Conservation (phyloP, 129 eudicot genomes). For the Tagetes erecta region DNA sequence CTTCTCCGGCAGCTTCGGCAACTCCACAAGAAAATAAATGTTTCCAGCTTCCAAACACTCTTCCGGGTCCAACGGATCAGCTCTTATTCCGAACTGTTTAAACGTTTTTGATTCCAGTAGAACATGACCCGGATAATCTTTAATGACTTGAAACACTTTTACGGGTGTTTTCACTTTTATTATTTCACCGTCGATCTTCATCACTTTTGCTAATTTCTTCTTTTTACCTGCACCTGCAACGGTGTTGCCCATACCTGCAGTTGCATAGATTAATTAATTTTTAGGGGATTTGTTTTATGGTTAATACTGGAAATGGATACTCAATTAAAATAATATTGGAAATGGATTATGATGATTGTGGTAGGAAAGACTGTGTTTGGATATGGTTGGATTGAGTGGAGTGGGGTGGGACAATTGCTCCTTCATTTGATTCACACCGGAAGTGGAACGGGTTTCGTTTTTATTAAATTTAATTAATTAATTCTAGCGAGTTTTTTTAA, state of each 20-base stretch:
- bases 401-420: slow-evolving; percentile 37
- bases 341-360: slow-evolving; percentile 20
- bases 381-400: slow-evolving; percentile 28
- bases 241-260: slow-evolving; percentile 66
- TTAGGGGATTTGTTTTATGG: slow-evolving; percentile 23
- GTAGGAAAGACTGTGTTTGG: slow-evolving; percentile 22
- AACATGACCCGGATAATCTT: slow-evolving; percentile 59
- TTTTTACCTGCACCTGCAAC: slow-evolving; percentile 36
- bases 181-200: slow-evolving; percentile 72
- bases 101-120: slow-evolving; percentile 56
- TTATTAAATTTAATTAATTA: background rate
- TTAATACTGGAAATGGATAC: slow-evolving; percentile 16
- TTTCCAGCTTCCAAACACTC: slow-evolving; percentile 45
- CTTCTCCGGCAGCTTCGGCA: background rate
- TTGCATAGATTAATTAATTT: background rate
- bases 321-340: slow-evolving; percentile 8
- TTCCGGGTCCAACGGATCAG: slow-evolving; percentile 47
- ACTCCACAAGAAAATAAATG: slow-evolving; percentile 62
- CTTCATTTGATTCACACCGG: slow-evolving; percentile 18
- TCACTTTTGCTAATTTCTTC: slow-evolving; percentile 48
- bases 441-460: slow-evolving; percentile 33
- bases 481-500: background rate
- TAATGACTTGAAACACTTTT: slow-evolving; percentile 45
- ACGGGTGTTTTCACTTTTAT: slow-evolving; percentile 55
- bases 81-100: slow-evolving; percentile 57